Conservation (phyloP, 106 monocot genomes). For the Dendrobium catenatum region DNA sequence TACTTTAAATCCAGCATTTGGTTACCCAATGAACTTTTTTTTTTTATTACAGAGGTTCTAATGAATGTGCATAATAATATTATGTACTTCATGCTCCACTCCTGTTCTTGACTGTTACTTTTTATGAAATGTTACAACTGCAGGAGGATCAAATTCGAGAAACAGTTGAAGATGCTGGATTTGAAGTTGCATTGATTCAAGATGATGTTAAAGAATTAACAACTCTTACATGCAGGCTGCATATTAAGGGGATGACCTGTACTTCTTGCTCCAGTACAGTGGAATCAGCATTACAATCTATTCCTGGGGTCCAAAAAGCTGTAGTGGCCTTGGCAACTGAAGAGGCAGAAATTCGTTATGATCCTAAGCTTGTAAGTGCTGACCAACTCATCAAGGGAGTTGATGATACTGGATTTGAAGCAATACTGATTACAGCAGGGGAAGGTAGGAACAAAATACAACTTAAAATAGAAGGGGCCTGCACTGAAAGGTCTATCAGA, state of each 20-base stretch:
- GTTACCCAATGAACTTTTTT: not conserved
- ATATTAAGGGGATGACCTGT: slow-evolving; percentile 85
- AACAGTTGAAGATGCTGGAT: slow-evolving; percentile 83
- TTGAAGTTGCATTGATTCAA: slow-evolving; percentile 47
- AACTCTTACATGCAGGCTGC: slow-evolving; percentile 50
- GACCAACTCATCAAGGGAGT: slow-evolving; percentile 44
- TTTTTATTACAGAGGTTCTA: not conserved
- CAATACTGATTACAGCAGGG: slow-evolving; percentile 54
- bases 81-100: not conserved
- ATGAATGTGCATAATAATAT: not conserved
- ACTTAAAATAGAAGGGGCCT: slow-evolving; percentile 58
- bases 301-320: slow-evolving; percentile 67
- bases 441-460: slow-evolving; percentile 58
- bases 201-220: slow-evolving; percentile 39
- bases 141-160: slow-evolving; percentile 70
- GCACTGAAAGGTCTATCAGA: slow-evolving; percentile 27
- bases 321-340: slow-evolving; percentile 79
- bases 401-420: slow-evolving; percentile 73
- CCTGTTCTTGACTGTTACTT: not conserved
- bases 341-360: slow-evolving; percentile 77
- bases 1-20: not conserved
- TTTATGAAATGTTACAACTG: not conserved
- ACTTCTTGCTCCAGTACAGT: slow-evolving; percentile 64
- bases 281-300: slow-evolving; percentile 58
- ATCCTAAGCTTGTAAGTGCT: slow-evolving; percentile 36